A percentile compares a stretch with the other conserved stretches of the same genome.
Evolutionary conservation across 805 yeast genomes (phyloP).

Genomic region (Saccharomycopsis microspora): DNA sequence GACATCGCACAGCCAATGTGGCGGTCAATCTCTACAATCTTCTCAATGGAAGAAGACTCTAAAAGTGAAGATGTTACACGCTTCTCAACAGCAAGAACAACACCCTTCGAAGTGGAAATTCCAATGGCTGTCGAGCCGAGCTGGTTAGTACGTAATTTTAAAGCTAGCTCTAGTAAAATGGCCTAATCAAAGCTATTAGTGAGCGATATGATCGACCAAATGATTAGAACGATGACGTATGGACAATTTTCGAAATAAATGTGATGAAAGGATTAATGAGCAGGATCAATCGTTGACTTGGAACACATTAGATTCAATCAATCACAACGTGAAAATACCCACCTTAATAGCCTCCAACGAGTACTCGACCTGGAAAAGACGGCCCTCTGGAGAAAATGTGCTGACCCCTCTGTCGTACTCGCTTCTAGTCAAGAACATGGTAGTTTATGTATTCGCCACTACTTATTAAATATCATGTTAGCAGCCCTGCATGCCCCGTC

Average conservation of each 20-base stretch:
- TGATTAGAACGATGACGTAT: no score
- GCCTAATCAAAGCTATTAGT: neutral
- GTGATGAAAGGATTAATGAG: neutral
- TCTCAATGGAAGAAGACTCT: constrained; percentile 90
- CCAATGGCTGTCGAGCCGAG: constrained; percentile 98
- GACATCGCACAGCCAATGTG: constrained; percentile 99
- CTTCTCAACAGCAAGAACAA: constrained; percentile 92
- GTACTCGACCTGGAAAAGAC: constrained; percentile 95
- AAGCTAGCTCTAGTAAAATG: neutral
- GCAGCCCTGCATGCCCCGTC: no score
- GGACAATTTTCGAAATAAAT: no score
- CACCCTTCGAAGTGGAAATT: constrained; percentile 90
- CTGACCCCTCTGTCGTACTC: constrained; percentile 99
- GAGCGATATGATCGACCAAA: neutral
- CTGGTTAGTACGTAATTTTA: constrained; percentile 18
- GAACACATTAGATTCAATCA: neutral
- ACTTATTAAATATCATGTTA: no score
- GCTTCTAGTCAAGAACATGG: constrained; percentile 98
- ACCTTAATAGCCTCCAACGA: constrained; percentile 93
- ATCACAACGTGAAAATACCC: constrained; percentile 18
- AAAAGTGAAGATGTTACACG: constrained; percentile 87
- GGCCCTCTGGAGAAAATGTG: constrained; percentile 98
- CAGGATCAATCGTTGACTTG: neutral
- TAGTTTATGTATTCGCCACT: neutral
- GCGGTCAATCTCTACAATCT: constrained; percentile 85